Evolutionary conservation across 345 rosid species (phyloP).

Genomic region (Gossypium thurberi): DNA sequence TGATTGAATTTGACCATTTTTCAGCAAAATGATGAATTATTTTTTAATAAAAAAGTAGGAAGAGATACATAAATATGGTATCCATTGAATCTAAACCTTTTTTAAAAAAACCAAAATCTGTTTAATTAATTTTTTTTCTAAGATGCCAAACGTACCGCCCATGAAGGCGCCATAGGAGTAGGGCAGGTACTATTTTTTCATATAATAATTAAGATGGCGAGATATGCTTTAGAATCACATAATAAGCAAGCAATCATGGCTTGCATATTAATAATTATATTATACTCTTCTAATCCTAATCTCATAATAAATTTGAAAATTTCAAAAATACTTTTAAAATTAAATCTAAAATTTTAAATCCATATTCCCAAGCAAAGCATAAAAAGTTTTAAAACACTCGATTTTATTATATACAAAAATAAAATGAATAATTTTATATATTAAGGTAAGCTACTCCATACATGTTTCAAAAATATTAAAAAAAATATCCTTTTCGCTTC

Average conservation of each 20-base stretch:
- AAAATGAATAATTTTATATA: too few species aligned
- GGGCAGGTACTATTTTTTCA: background rate
- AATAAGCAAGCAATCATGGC: conserved; percentile 5
- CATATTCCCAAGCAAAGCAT: too few species aligned
- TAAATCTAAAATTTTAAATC: too few species aligned
- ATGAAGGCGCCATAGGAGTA: background rate
- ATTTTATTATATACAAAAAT: too few species aligned
- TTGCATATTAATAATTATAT: background rate
- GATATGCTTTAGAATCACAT: conserved; percentile 1
- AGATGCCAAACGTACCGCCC: conserved; percentile 12
- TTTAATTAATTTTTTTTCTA: background rate
- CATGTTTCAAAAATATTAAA: too few species aligned
- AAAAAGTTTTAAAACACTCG: too few species aligned
- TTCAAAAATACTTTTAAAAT: too few species aligned
- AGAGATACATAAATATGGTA: background rate
- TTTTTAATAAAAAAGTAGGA: background rate
- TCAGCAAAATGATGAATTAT: background rate
- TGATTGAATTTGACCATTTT: background rate
- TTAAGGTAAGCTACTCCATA: too few species aligned
- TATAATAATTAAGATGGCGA: background rate
- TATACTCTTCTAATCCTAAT: background rate
- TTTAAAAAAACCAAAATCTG: too few species aligned
- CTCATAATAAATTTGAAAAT: too few species aligned
- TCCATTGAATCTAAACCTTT: background rate
- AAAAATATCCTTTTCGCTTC: too few species aligned